A percentile compares a stretch with the other conserved stretches of the same genome.
Evolutionary conservation across 2,329 filamentous ascomycete genomes (phyloP).

Genomic region (Oidium heveae): DNA sequence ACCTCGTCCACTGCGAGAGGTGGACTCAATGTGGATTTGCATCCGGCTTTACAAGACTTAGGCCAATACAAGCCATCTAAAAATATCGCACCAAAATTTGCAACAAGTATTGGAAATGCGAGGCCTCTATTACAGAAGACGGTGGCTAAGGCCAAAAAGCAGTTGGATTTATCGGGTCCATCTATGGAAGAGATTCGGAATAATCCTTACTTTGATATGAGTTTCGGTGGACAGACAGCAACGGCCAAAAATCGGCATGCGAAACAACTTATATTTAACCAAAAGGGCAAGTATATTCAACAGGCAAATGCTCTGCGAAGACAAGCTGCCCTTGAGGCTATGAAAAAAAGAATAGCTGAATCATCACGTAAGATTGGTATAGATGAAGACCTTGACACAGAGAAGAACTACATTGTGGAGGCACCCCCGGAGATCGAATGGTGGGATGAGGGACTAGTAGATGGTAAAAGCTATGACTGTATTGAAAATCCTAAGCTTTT

Average conservation of each 20-base stretch:
- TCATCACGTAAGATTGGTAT: slow-evolving; percentile 76
- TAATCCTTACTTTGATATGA: slow-evolving; percentile 70
- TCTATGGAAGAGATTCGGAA: slow-evolving; percentile 30
- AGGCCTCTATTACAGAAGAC: slow-evolving; percentile 17
- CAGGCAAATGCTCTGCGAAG: slow-evolving; percentile 74
- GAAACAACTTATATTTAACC: slow-evolving; percentile 66
- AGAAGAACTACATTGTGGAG: slow-evolving; percentile 72
- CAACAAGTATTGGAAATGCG: slow-evolving; percentile 17
- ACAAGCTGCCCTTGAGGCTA: slow-evolving; percentile 70
- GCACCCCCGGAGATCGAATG: slow-evolving; percentile 75
- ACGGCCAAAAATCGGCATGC: slow-evolving; percentile 38
- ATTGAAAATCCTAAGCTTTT: slow-evolving; percentile 39
- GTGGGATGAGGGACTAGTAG: slow-evolving; percentile 83
- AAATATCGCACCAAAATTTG: slow-evolving; percentile 15
- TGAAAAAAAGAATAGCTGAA: slow-evolving; percentile 82
- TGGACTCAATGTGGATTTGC: slow-evolving; percentile 19
- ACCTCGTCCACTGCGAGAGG: slow-evolving; percentile 16
- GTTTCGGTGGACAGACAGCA: slow-evolving; percentile 30
- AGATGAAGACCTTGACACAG: slow-evolving; percentile 69
- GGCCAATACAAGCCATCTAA: slow-evolving; percentile 21
- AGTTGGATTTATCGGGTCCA: slow-evolving; percentile 30
- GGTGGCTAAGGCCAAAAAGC: slow-evolving; percentile 20
- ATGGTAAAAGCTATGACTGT: slow-evolving; percentile 47
- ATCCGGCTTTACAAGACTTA: slow-evolving; percentile 40
- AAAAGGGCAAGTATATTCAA: slow-evolving; percentile 90